A percentile compares a stretch with the other conserved stretches of the same genome.
These are phyloP conservation scores for Glaciozyma antarctica DNA, from an alignment of 768 basidiomycete species.

Conservation along the genomic window DNA sequence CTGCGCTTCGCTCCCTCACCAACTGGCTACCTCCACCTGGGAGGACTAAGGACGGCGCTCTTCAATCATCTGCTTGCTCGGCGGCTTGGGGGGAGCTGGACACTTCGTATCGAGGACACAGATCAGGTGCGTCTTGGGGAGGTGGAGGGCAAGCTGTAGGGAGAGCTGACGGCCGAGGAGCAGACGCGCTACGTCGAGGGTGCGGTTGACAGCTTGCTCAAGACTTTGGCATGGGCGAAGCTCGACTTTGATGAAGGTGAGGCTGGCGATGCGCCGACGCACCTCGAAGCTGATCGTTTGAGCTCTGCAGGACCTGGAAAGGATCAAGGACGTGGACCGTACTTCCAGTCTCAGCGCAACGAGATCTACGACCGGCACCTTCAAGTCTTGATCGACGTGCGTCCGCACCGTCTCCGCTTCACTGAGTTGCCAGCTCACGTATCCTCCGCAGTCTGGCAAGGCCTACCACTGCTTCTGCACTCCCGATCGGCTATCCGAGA, in stretches of 20 bases:
- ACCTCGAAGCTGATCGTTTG: neutral
- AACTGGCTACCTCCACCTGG: conserved; percentile 86
- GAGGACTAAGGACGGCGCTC: conserved; percentile 84
- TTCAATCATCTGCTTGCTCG: conserved; percentile 81
- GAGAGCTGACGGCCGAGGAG: neutral
- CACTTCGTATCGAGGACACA: conserved; percentile 89
- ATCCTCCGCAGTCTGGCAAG: conserved; percentile 54
- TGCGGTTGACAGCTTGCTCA: conserved; percentile 68
- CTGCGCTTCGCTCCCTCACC: conserved; percentile 95
- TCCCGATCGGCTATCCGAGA: conserved; percentile 56
- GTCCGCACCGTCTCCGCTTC: conserved; percentile 18
- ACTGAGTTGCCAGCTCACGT: neutral
- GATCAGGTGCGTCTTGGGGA: conserved; percentile 57
- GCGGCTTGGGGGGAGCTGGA: conserved; percentile 76
- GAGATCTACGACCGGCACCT: conserved; percentile 73
- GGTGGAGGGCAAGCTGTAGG: neutral
- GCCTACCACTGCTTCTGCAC: conserved; percentile 96
- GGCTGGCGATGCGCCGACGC: conserved; percentile 21
- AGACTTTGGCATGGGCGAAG: conserved; percentile 79
- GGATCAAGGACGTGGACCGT: conserved; percentile 68
- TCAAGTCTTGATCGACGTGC: conserved; percentile 64
- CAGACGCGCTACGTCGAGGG: conserved; percentile 74
- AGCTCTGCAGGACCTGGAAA: conserved; percentile 58
- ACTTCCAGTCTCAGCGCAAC: conserved; percentile 83
- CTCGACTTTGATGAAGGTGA: conserved; percentile 82